Evolutionary conservation across 805 yeast genomes (phyloP), one percentile per base, ranked within the genome.

Genomic region (Wickerhamiella cacticola): DNA sequence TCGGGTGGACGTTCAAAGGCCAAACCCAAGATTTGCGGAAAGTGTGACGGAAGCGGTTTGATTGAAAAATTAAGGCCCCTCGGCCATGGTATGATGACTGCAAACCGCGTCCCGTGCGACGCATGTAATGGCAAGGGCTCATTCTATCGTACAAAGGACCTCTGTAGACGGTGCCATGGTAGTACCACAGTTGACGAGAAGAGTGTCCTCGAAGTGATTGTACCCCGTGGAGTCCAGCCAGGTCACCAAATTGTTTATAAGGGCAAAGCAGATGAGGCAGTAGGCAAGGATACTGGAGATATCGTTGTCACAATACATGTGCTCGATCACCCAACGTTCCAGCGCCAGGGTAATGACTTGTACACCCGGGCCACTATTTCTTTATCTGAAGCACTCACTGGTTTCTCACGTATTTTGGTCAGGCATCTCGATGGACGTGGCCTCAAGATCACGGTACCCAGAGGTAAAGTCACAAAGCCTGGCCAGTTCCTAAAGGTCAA

Each of bases 371-470:
- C 79, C 34, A 68, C 67, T 6, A 74, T 89, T 34, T 70, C 94
- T 1, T 67, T 89, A 45, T 76, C 76, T 12, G 97, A 89, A 54
- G 80, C 96, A 0, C 68, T 89, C n/a, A 74, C 85, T 50, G 97
- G 97, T 2, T 81, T 88, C 57, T 66, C 73, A 29, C 72, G 75
- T 45, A 72, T 74, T 10, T 68, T 86, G 1, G 66, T 82, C 8
- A 75, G 74, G 53, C 92, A 85, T 53, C 70, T 88, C 48, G 97
- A 92, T 63, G 88, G 81, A 15, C 75, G 96, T 52, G 74, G 78
- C 31, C 63, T 87, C 12, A 73, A 73, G 46, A 60, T 88, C 12
- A 67, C 76, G 0, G 73, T 80, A 0, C 87, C 88, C 1, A 66
- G 72, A 3, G 96, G 96, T 1, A 81, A 80, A 62, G 95, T 89